Conservation (phyloP, 305 asterid genomes). For the Fraxinus albicans region DNA sequence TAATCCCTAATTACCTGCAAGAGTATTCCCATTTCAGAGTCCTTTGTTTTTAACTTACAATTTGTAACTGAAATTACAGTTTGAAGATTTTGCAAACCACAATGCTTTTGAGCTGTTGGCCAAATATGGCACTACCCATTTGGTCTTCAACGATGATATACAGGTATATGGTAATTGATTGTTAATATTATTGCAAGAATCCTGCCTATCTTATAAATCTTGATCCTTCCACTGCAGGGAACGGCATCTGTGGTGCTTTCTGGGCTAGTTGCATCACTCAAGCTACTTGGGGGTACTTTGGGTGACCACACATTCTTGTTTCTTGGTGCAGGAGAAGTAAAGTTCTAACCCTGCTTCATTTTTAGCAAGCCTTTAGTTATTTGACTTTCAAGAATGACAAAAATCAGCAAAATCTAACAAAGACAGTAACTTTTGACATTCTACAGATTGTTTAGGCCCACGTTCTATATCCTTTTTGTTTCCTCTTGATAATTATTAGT, state of each 20-base stretch:
- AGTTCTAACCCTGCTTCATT: constrained; percentile 1
- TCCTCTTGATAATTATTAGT: not conserved
- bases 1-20: not conserved
- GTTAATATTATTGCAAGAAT: not conserved
- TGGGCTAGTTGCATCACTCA: constrained; percentile 79
- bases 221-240: constrained; percentile 55
- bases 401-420: not conserved
- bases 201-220: not conserved
- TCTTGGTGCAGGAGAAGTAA: constrained; percentile 94
- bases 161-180: constrained; percentile 47
- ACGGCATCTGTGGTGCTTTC: constrained; percentile 88
- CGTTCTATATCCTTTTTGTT: not conserved
- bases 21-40: not conserved
- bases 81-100: constrained; percentile 91
- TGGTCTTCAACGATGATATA: constrained; percentile 85
- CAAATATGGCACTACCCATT: constrained; percentile 75
- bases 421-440: not conserved
- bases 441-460: not conserved
- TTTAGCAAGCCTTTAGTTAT: not conserved
- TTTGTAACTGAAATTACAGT: constrained; percentile 40
- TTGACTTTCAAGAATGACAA: not conserved
- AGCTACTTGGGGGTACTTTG: constrained; percentile 74
- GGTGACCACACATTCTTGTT: constrained; percentile 83
- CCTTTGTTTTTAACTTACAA: constrained; percentile 15
- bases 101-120: constrained; percentile 85